These are phyloP conservation scores for Psilocybe mexicana DNA, from an alignment of 1,284 basidiomycete species.

Conservation along the genomic window DNA sequence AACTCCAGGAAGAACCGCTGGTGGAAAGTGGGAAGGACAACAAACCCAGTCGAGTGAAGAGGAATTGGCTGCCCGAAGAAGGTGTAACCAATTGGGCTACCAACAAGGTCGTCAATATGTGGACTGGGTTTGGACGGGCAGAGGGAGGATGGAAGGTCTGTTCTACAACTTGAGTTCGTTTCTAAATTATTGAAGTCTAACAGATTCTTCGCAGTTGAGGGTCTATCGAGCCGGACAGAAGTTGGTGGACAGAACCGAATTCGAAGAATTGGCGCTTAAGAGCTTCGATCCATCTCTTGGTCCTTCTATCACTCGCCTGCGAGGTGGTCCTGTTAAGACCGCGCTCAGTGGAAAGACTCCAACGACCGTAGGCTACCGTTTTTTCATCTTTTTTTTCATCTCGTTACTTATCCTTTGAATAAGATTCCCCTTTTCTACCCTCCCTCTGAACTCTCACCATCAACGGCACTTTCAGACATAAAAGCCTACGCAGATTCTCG, in stretches of 20 bases:
- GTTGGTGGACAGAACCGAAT: conserved; percentile 68
- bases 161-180: background rate
- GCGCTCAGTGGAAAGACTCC: conserved; percentile 15
- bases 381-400: conserved; percentile 30
- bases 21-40: conserved; percentile 2
- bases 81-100: conserved; percentile 46
- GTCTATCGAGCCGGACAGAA: conserved; percentile 65
- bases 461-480: conserved; percentile 54
- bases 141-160: conserved; percentile 69
- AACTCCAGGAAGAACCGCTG: conserved; percentile 21
- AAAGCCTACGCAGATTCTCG: conserved; percentile 51
- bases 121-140: conserved; percentile 68
- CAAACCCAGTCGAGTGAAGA: conserved; percentile 1
- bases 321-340: conserved; percentile 15
- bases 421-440: conserved; percentile 74
- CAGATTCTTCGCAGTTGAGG: conserved; percentile 43
- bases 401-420: conserved; percentile 32
- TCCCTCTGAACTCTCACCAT: conserved; percentile 45
- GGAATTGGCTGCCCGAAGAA: conserved; percentile 36
- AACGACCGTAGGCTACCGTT: conserved; percentile 13
- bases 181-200: no score
- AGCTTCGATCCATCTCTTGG: conserved; percentile 67
- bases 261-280: conserved; percentile 74
- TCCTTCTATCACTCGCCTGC: conserved; percentile 39
- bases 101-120: conserved; percentile 52